Evolutionary conservation across 164 flowering plant genomes (phyloP), one percentile per base, ranked within the genome.

Genomic region (Saururus chinensis): DNA sequence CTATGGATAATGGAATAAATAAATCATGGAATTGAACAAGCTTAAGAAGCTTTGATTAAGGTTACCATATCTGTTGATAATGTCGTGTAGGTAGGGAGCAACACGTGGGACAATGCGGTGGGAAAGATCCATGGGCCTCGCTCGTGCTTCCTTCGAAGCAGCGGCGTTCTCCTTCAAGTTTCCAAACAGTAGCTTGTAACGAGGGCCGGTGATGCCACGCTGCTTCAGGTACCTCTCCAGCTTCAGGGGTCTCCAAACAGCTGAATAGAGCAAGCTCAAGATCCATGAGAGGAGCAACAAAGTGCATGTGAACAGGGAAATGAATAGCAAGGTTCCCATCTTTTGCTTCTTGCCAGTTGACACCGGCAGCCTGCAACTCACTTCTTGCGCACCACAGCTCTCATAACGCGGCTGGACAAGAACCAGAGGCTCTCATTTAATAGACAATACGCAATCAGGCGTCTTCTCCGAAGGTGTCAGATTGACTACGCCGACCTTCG

Each of bases 21-120:
- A 49, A 54, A 54, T 19, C 57, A 20, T 20, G 22, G n/a, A 26
- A 35, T 7, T 2, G 9, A 57, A 35, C 6, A 7, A 40, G 25
- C n/a, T 35, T 40, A 19, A 24, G 19, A 48, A 24, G 3, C 60
- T 41, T 21, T 56, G 9, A 55, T n/a, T n/a, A n/a, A n/a, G n/a
- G 4, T 40, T 64, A 69, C 71, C 71, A 22, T 64, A 64, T 19
- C 40, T 41, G 41, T 65, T 22, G 16, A 61, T 57, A 8, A 59
- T 49, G 22, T 42, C 57, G 17, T 49, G 48, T 24, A 51, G 9
- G 37, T 60, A 66, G 20, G 73, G 73, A 11, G 51, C 49, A 16
- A 70, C 62, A 22, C 66, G 66, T 37, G 69, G 65, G 16, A 66
- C 59, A 9, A 63, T 63, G 17, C n/a, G 11, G 56, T 70, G 73